Evolutionary conservation across 2,329 filamentous ascomycete species (phyloP).

Genomic region (Talaromyces sp.): DNA sequence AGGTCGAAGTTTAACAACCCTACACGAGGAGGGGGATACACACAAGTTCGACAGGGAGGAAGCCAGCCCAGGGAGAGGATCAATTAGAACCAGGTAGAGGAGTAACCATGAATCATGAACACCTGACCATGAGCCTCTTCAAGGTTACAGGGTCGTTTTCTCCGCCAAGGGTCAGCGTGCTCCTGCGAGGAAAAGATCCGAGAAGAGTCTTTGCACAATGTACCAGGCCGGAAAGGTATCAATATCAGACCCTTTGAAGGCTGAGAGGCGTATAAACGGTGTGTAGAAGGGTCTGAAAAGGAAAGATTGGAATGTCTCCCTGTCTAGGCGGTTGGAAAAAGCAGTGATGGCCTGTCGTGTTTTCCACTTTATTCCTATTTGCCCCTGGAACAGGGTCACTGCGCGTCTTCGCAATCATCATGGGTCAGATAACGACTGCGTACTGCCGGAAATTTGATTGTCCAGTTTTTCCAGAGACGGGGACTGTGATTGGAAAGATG

Average conservation of each 20-base stretch:
- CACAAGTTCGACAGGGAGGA: slow-evolving; percentile 3
- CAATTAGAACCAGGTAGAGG: background rate
- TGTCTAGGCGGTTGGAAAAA: background rate
- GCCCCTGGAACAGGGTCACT: slow-evolving; percentile 13
- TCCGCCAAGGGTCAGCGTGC: background rate
- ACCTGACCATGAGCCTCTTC: background rate
- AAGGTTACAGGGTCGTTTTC: background rate
- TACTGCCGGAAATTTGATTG: background rate
- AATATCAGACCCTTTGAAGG: background rate
- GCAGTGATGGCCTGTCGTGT: background rate
- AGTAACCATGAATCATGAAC: background rate
- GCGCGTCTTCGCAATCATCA: background rate
- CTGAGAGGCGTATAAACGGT: background rate
- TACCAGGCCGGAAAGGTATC: background rate
- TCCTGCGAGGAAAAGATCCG: slow-evolving; percentile 6
- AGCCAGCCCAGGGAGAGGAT: background rate
- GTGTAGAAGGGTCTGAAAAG: background rate
- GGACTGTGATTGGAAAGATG: background rate
- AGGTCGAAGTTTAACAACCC: background rate
- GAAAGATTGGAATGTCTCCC: slow-evolving; percentile 13
- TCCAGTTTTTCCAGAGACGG: background rate
- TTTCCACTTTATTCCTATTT: background rate
- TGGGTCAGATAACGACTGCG: background rate
- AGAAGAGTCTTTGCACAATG: background rate
- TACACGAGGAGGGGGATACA: slow-evolving; percentile 9